Percentiles rank a stretch among this genome's conserved stretches.
Evolutionary conservation across 2,329 filamentous ascomycete genomes (phyloP).

Genomic region (Pyrenochaeta sp.): DNA sequence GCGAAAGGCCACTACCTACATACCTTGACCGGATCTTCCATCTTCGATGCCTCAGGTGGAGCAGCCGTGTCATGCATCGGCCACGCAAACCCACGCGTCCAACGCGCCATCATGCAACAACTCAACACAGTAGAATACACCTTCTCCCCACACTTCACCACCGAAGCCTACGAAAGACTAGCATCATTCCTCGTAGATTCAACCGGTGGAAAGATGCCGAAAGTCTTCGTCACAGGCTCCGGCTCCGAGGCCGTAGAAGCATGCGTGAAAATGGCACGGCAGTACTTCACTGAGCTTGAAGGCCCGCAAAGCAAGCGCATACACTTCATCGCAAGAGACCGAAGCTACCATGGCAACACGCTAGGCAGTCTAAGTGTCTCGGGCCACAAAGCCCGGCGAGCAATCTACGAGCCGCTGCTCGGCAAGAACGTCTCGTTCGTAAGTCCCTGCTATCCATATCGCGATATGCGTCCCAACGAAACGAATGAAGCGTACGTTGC

Average conservation of each 20-base stretch:
- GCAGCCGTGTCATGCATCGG: constrained; percentile 78
- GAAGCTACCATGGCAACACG: constrained; percentile 76
- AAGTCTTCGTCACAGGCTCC: constrained; percentile 64
- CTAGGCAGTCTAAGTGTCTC: constrained; percentile 70
- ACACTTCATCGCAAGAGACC: constrained; percentile 68
- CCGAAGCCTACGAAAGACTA: constrained; percentile 61
- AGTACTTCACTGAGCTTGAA: constrained; percentile 68
- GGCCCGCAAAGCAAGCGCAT: constrained; percentile 61
- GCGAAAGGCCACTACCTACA: constrained; percentile 58
- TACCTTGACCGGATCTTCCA: constrained; percentile 42
- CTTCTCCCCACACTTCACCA: constrained; percentile 66
- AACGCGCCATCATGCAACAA: constrained; percentile 66
- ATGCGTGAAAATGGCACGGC: constrained; percentile 70
- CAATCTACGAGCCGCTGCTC: constrained; percentile 69
- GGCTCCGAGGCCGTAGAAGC: constrained; percentile 74
- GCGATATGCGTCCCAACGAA: constrained; percentile 61
- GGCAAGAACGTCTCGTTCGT: constrained; percentile 66
- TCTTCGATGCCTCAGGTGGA: constrained; percentile 78
- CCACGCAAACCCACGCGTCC: constrained; percentile 70
- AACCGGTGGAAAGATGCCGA: constrained; percentile 61
- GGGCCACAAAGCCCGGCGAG: constrained; percentile 67
- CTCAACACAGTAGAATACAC: constrained; percentile 65
- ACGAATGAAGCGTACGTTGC: constrained; percentile 66
- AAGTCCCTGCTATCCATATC: constrained; percentile 72
- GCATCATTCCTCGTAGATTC: constrained; percentile 58